phyloP scores from a whole-genome alignment of 1,284 basidiomycete genomes.

The Clitocybe nebularis region DNA sequence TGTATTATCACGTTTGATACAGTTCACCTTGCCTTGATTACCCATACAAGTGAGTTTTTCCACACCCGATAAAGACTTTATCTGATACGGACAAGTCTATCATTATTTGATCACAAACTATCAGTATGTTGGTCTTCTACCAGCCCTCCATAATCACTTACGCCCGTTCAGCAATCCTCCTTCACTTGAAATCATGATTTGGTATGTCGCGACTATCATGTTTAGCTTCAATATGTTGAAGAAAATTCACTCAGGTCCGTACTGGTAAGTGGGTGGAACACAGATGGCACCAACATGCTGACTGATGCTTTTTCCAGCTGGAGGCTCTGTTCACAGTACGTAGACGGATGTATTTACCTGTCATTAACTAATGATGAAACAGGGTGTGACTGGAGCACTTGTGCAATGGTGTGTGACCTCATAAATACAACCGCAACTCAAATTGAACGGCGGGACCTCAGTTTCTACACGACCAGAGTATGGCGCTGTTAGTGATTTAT shows the following conservation, averaged over 20 bases:
- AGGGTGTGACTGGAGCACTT: constrained; percentile 18
- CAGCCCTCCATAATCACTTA: background rate
- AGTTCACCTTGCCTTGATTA: background rate
- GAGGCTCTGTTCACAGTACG: constrained; percentile 18
- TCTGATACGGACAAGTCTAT: constrained; percentile 12
- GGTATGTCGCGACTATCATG: constrained; percentile 6
- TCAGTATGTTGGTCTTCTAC: constrained; percentile 8
- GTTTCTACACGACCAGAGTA: constrained; percentile 18
- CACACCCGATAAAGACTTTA: background rate
- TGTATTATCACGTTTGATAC: background rate
- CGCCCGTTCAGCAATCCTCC: constrained; percentile 7
- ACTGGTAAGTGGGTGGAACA: constrained; percentile 9
- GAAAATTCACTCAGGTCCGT: too few relatives aligned
- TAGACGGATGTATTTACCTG: background rate
- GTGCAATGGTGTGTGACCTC: constrained; percentile 20
- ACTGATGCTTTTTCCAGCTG: constrained; percentile 6
- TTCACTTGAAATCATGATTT: constrained; percentile 11
- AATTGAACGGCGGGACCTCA: too few relatives aligned
- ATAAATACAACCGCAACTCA: too few relatives aligned
- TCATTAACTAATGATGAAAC: too few relatives aligned
- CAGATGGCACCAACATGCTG: background rate
- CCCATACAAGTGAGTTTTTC: background rate
- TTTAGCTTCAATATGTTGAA: background rate
- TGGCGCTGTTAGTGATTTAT: constrained; percentile 15
- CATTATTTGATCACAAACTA: constrained; percentile 19